A percentile compares a stretch with the other conserved stretches of the same genome.
These are phyloP conservation scores for Penicillium coffeae DNA, from an alignment of 495 filamentous ascomycete species.

Conservation along the genomic window DNA sequence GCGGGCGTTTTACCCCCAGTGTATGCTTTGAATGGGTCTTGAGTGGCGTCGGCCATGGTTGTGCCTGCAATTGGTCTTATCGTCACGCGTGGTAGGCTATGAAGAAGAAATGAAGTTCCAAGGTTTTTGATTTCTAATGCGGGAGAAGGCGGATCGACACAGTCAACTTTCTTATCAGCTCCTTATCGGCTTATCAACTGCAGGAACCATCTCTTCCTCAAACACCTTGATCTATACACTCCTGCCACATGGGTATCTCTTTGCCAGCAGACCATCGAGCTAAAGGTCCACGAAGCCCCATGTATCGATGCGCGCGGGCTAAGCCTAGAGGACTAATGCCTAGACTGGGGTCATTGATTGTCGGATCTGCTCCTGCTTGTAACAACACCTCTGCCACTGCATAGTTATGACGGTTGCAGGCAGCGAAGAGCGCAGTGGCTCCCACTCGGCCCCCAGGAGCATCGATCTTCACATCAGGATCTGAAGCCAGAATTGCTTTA, in stretches of 20 bases:
- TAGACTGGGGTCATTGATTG: slow-evolving; percentile 13
- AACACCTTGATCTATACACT: neutral
- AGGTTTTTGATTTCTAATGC: slow-evolving; percentile 23
- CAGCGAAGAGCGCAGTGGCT: slow-evolving; percentile 19
- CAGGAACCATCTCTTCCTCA: neutral
- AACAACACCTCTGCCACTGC: slow-evolving; percentile 16
- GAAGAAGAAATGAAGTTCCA: neutral
- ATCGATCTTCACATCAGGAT: slow-evolving; percentile 17
- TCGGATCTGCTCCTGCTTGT: slow-evolving; percentile 18
- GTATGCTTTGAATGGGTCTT: slow-evolving; percentile 11
- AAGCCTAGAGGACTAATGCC: slow-evolving; percentile 7
- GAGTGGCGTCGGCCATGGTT: slow-evolving; percentile 18
- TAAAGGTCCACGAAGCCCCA: neutral
- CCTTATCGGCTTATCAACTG: neutral
- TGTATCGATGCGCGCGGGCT: neutral
- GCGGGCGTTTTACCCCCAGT: slow-evolving; percentile 14
- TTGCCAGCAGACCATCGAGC: neutral
- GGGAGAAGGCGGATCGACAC: neutral
- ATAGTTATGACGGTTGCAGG: slow-evolving; percentile 14
- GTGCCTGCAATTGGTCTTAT: neutral
- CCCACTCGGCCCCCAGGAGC: slow-evolving; percentile 19
- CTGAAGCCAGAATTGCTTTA: slow-evolving; percentile 15
- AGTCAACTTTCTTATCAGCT: neutral
- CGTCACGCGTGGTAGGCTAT: neutral
- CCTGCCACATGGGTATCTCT: neutral